Evolutionary conservation across 78 protist species (phyloP).

Genomic region (Isochrysis galbana): DNA sequence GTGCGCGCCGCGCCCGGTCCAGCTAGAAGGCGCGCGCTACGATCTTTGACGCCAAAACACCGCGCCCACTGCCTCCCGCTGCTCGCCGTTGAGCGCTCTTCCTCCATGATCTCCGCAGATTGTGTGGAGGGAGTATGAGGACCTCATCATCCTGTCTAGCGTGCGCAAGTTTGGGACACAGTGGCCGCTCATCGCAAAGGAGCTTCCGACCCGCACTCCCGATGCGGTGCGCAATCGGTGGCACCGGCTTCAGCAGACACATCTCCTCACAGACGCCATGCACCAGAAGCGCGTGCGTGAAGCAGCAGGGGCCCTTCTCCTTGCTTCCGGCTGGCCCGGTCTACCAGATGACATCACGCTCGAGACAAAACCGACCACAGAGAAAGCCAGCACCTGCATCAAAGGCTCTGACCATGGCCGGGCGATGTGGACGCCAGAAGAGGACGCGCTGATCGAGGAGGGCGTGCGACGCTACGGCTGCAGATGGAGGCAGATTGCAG

Average conservation of each 20-base stretch:
- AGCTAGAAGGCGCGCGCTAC: too few species aligned
- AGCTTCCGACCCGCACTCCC: background rate
- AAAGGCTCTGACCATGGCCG: background rate
- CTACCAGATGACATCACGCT: background rate
- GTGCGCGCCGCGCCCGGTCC: too few species aligned
- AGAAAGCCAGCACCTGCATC: background rate
- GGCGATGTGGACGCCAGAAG: background rate
- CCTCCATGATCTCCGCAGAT: too few species aligned
- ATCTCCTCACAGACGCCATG: background rate
- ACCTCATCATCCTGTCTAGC: background rate
- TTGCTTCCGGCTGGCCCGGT: background rate
- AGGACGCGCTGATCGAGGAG: background rate
- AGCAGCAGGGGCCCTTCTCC: background rate
- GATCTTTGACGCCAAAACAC: too few species aligned
- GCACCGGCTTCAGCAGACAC: background rate
- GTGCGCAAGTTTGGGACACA: background rate
- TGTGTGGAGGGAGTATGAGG: background rate
- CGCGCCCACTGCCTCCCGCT: too few species aligned
- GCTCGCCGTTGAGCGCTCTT: too few species aligned
- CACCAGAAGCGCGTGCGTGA: background rate
- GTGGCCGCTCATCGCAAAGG: background rate
- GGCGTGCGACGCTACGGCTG: background rate
- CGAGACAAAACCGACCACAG: background rate
- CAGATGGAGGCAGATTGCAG: background rate
- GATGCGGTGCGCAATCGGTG: background rate